These are phyloP conservation scores for Nicotiana rustica DNA, from an alignment of 305 asterid genomes.

Conservation along the genomic window DNA sequence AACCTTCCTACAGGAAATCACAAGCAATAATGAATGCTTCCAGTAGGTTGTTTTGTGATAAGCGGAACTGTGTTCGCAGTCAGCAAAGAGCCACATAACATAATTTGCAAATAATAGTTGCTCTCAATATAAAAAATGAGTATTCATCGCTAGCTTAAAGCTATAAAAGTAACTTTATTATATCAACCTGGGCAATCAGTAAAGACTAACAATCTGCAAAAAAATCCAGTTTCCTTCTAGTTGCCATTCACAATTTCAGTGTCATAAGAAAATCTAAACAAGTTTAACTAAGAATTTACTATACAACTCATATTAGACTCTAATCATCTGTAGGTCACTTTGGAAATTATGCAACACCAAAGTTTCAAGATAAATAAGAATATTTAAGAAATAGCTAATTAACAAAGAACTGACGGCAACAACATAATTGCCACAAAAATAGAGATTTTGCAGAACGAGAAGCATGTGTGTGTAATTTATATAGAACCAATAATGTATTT, in stretches of 20 bases:
- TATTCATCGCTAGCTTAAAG: not conserved
- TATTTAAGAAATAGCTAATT: not conserved
- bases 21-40: slow-evolving; percentile 14
- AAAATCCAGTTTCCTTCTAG: not conserved
- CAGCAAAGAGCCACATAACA: slow-evolving; percentile 5
- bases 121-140: not conserved
- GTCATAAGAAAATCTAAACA: not conserved
- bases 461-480: not conserved
- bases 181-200: slow-evolving; percentile 9
- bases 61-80: not conserved
- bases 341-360: not conserved
- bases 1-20: slow-evolving; percentile 65
- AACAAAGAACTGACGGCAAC: not conserved
- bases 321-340: not conserved
- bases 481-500: not conserved
- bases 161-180: not conserved
- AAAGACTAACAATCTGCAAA: not conserved
- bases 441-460: not conserved
- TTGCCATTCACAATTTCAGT: not conserved
- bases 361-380: not conserved
- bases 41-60: not conserved
- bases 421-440: not conserved
- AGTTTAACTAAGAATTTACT: not conserved
- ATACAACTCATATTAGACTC: not conserved
- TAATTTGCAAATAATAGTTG: not conserved